Conservation (phyloP, 176 grass and related monocot species). For the Eleusine coracana region DNA sequence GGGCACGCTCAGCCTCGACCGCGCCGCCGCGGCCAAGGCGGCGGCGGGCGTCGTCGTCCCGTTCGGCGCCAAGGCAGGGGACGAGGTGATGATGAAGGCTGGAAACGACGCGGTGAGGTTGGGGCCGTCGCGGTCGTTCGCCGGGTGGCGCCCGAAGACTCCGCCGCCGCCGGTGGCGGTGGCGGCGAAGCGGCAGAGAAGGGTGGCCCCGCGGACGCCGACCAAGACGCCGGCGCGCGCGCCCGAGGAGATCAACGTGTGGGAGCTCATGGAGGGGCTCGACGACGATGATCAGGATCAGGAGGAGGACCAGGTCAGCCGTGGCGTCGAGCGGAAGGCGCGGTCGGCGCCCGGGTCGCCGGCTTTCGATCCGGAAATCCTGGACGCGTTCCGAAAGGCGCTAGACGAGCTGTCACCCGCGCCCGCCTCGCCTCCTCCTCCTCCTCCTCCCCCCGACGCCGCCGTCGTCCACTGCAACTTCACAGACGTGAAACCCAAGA, state of each 20-base stretch:
- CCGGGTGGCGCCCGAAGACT: background rate
- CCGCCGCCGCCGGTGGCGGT: background rate
- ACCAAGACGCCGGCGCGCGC: constrained; percentile 67
- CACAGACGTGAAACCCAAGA: background rate
- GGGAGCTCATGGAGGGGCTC: constrained; percentile 95
- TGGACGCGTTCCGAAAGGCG: constrained; percentile 53
- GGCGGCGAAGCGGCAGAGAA: constrained; percentile 39
- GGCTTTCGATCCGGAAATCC: constrained; percentile 52
- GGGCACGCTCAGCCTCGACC: constrained; percentile 65
- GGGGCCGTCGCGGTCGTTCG: background rate
- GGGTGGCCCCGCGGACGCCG: constrained; percentile 58
- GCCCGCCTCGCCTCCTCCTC: too few species aligned
- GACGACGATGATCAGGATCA: constrained; percentile 17
- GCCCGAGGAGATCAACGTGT: constrained; percentile 87
- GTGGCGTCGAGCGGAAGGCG: background rate
- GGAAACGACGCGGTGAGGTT: constrained; percentile 22
- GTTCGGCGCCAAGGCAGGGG: background rate
- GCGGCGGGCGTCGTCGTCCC: constrained; percentile 7
- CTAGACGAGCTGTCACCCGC: constrained; percentile 35
- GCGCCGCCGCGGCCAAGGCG: constrained; percentile 1
- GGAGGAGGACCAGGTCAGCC: background rate
- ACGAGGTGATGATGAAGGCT: constrained; percentile 43
- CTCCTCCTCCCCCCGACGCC: background rate
- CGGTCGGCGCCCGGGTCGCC: constrained; percentile 32
- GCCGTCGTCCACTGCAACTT: background rate